Evolutionary conservation across 257 asterid species (phyloP).

Genomic region (Lavandula angustifolia): DNA sequence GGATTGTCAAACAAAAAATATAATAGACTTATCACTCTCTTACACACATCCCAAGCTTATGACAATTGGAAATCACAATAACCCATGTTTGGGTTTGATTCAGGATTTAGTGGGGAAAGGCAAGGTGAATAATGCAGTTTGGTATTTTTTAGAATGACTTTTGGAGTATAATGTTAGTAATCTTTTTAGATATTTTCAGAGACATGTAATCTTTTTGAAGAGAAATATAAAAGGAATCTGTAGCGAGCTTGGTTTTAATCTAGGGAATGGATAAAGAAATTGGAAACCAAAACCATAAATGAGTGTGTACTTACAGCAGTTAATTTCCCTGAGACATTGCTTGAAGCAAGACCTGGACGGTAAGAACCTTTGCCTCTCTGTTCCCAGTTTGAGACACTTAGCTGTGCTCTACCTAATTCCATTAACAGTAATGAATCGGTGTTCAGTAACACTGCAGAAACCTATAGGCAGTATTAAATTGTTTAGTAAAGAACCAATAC

Average conservation of each 20-base stretch:
- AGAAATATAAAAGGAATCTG: not conserved
- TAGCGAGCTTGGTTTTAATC: not conserved
- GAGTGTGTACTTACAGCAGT: conserved; percentile 40
- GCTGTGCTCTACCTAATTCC: conserved; percentile 55
- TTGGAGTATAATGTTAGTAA: not conserved
- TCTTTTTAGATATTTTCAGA: not conserved
- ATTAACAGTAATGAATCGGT: conserved; percentile 28
- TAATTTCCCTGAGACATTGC: conserved; percentile 52
- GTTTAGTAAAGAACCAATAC: conserved; percentile 12
- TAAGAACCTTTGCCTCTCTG: conserved; percentile 60
- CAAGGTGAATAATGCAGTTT: not conserved
- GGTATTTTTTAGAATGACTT: not conserved
- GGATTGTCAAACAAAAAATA: not conserved
- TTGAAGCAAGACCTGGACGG: conserved; percentile 50
- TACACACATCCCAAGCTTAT: conserved; percentile 7
- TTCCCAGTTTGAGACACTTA: conserved; percentile 64
- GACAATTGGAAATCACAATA: conserved; percentile 13
- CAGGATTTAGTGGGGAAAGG: not conserved
- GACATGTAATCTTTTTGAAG: not conserved
- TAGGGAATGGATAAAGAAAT: conserved; percentile 23
- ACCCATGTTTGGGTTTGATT: not conserved
- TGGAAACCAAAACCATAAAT: conserved; percentile 10
- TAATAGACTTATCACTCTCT: conserved; percentile 16
- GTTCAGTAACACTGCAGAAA: conserved; percentile 16
- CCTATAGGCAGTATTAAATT: conserved; percentile 19